Conservation (phyloP, 2,329 filamentous ascomycete species). For the Hypoxylon sp. region DNA sequence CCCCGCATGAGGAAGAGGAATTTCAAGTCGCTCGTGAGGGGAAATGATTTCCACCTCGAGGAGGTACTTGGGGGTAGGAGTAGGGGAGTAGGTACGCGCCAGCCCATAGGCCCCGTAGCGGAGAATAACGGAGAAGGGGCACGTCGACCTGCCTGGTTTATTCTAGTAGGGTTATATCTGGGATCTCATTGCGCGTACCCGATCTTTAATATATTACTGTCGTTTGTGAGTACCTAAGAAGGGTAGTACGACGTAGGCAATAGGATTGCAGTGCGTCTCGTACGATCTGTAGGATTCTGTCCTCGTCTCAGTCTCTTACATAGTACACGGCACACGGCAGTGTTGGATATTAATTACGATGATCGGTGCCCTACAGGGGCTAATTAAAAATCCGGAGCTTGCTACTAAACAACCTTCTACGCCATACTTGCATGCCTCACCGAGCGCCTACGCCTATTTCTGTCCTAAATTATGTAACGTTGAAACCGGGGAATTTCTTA, state of each 20-base stretch:
- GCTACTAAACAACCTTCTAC: slow-evolving; percentile 6
- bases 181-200: slow-evolving; percentile 12
- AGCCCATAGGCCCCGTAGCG: slow-evolving; percentile 1
- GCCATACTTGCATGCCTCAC: slow-evolving; percentile 15
- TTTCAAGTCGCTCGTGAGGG: slow-evolving; percentile 23
- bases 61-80: background rate
- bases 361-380: slow-evolving; percentile 25
- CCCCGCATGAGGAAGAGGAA: slow-evolving; percentile 26
- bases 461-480: slow-evolving; percentile 14
- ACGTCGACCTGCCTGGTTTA: slow-evolving; percentile 31
- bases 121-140: slow-evolving; percentile 25
- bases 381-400: slow-evolving; percentile 22
- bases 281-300: slow-evolving; percentile 25
- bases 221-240: background rate
- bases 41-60: slow-evolving; percentile 25
- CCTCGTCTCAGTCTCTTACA: slow-evolving; percentile 9
- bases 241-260: background rate
- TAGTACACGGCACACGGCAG: no score
- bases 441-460: slow-evolving; percentile 20
- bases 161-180: slow-evolving; percentile 29
- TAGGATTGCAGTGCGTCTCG: slow-evolving; percentile 9
- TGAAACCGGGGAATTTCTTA: slow-evolving; percentile 10
- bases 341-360: slow-evolving; percentile 28
- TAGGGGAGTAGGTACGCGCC: no score
- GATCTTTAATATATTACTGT: background rate